These are phyloP conservation scores for Iris pallida DNA, from an alignment of 116 monocot species.

Conservation along the genomic window DNA sequence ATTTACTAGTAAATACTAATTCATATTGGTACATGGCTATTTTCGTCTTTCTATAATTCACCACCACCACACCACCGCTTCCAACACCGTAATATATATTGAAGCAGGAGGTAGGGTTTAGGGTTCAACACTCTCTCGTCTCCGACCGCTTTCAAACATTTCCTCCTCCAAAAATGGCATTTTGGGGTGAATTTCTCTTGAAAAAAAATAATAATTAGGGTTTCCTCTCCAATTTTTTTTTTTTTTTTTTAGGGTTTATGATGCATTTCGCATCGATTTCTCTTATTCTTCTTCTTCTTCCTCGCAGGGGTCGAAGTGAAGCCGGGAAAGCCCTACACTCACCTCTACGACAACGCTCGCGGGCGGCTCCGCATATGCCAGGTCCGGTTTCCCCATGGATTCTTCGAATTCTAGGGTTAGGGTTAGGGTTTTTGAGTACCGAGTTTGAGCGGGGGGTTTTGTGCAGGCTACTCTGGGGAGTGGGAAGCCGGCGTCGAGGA, in stretches of 20 bases:
- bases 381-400: slow-evolving; percentile 23
- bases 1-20: no score
- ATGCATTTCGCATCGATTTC: not conserved
- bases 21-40: no score
- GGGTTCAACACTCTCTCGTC: no score
- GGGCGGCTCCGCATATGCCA: slow-evolving; percentile 79
- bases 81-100: no score
- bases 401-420: slow-evolving; percentile 5
- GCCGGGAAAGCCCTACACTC: slow-evolving; percentile 72
- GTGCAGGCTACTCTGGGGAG: slow-evolving; percentile 68
- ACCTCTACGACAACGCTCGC: slow-evolving; percentile 21
- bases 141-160: not conserved
- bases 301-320: slow-evolving; percentile 64
- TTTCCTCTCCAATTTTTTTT: not conserved
- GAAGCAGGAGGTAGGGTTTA: no score
- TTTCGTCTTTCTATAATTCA: no score
- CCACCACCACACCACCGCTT: no score
- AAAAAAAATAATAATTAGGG: no score
- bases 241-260: not conserved
- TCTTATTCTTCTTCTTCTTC: not conserved
- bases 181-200: slow-evolving; percentile 29
- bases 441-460: not conserved
- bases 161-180: slow-evolving; percentile 22
- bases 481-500: slow-evolving; percentile 31
- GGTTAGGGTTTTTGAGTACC: not conserved